Base-by-base conservation (phyloP, 345 rosid genomes). In the Carallia brachiata region DNA sequence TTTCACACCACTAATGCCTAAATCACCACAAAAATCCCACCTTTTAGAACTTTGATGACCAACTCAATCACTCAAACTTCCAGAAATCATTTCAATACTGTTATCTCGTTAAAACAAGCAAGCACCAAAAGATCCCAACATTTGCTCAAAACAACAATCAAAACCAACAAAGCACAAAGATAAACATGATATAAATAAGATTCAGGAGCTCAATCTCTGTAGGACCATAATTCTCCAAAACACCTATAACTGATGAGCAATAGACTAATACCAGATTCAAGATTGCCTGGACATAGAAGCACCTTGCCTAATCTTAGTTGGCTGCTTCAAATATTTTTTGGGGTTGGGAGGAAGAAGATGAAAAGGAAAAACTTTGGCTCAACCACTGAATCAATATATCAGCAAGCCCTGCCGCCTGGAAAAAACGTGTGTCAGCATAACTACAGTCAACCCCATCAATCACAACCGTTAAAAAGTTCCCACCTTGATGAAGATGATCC, bases 261-360 rank as follows among this genome's bases (percentile, higher is more conserved):
- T 23, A 62, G 63, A 62, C 32, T 63, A 72, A 65, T 48, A 86
- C 85, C 70, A 70, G 71, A 68, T 40, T 71, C 58, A 68, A 74
- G 62, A 69, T 44, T 36, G 71, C 54, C 62, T 17, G 13, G n/a
- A 28, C 34, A 40, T 36, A 52, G 73, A 71, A 54, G 70, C 65
- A 52, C 44, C 56, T 64, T 40, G 76, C 67, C 32, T 53, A 56
- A 31, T 63, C 69, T 23, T 28, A 52, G 44, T 65, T n/a, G 68
- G 54, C 67, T 31, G 50, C 47, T 55, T 28, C 77, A 66, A 58
- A 15, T 32, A 23, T 47, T 47, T 23, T 23, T 23, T 23, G 23
- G 23, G 23, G 23, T 23, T 23, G 23, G 23, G 23, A 23, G 23
- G 23, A 23, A 23, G 23, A 23, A 23, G 23, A 23, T 23, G 23